Base-by-base conservation (phyloP, 2,329 filamentous ascomycete genomes). In the Penicillium sp. region DNA sequence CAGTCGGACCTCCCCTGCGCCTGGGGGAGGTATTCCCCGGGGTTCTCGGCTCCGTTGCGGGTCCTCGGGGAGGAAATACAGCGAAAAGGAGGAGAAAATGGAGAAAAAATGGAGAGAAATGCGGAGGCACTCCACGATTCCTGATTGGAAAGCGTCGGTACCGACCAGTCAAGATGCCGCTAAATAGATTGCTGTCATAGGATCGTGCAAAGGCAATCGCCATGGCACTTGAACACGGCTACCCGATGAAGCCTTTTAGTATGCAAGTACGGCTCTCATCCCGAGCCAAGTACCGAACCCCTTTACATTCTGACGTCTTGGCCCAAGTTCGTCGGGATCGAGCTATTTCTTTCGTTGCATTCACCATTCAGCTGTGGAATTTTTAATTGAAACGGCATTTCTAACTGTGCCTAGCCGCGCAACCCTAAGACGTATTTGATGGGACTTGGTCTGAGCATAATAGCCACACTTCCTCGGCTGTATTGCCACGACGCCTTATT, bases 181-280 rank as follows among this genome's bases (percentile, higher is more conserved):
- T 41, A 29, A 46, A 34, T 3, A 31, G 25, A 34, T 25, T n/a
- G 15, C 2, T 23, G 21, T 31, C 39, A 38, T 36, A 31, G 31
- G 11, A n/a, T 21, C 13, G 27, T 7, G 8, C 25, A 27, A 8
- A 34, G 21, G 11, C n/a, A 6, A 7, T 27, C 52, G 55, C 31
- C 21, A 53, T 62, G 62, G 62, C 63, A 65, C 34, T 65, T 64
- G 52, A 59, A 25, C 33, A 59, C 63, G 62, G 63, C 59, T 63
- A 60, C 38, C 58, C 60, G 63, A 63, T 29, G 38, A 16, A 33
- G 36, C 33, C 45, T 48, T n/a, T 39, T 33, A 29, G 43, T 53
- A 38, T 34, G 21, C 29, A 23, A 23, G 8, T n/a, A 36, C 44
- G 51, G 56, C 58, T 57, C 29, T 21, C 11, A 34, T 11, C 29